phyloP scores from a whole-genome alignment of 805 yeast genomes.

The Wickerhamiella domercqiae region DNA sequence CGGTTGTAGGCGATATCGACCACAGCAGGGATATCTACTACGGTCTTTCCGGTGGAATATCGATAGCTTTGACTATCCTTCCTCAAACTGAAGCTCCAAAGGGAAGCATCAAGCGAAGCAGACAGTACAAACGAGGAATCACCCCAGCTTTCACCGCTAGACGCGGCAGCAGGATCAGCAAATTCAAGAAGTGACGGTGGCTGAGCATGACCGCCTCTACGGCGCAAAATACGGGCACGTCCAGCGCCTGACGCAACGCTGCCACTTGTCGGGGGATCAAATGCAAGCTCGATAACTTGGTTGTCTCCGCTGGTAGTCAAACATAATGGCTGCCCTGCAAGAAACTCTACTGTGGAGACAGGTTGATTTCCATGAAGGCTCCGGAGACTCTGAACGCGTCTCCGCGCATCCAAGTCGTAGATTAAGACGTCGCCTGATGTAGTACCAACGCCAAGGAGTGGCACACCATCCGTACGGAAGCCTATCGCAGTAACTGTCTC shows the following conservation, averaged over 20 bases:
- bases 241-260: slow-evolving; percentile 51
- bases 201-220: slow-evolving; percentile 94
- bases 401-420: slow-evolving; percentile 57
- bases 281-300: slow-evolving; percentile 73
- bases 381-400: slow-evolving; percentile 63
- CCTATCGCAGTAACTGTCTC: slow-evolving; percentile 44
- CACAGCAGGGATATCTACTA: slow-evolving; percentile 65
- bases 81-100: slow-evolving; percentile 86
- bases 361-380: slow-evolving; percentile 70
- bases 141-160: too few relatives aligned
- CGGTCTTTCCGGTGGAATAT: slow-evolving; percentile 55
- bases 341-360: slow-evolving; percentile 52
- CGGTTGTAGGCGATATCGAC: slow-evolving; percentile 54
- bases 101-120: slow-evolving; percentile 69
- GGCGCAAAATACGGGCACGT: slow-evolving; percentile 68
- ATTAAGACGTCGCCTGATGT: slow-evolving; percentile 71
- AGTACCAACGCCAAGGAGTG: slow-evolving; percentile 70
- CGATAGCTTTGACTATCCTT: slow-evolving; percentile 96
- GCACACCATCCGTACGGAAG: slow-evolving; percentile 78
- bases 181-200: slow-evolving; percentile 69
- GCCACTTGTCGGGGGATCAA: slow-evolving; percentile 73
- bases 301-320: slow-evolving; percentile 89
- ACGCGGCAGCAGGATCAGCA: slow-evolving; percentile 38
- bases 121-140: slow-evolving; percentile 73
- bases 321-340: slow-evolving; percentile 83